Evolutionary conservation across 179 eudicot species (phyloP).

Genomic region (Silene vulgaris): DNA sequence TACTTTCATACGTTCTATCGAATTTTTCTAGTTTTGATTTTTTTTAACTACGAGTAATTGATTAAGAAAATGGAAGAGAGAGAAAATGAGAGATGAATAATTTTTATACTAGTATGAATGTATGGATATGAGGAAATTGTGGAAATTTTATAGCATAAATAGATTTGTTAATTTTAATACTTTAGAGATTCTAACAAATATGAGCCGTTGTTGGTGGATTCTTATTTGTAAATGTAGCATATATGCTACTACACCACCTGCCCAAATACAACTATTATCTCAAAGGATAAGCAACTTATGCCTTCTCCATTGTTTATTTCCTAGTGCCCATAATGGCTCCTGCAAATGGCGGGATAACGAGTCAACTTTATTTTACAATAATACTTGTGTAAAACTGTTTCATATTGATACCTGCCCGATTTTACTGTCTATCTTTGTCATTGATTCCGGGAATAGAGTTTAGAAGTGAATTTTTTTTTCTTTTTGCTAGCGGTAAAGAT

Average conservation of each 20-base stretch:
- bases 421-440: too few species aligned
- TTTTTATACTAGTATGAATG: neutral
- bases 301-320: neutral
- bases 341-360: neutral
- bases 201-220: slow-evolving; percentile 19
- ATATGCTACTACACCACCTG: neutral
- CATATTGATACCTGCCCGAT: too few species aligned
- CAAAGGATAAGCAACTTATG: slow-evolving; percentile 3
- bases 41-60: neutral
- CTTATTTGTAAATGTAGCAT: slow-evolving; percentile 8
- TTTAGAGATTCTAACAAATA: neutral
- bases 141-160: slow-evolving; percentile 3
- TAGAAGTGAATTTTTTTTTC: too few species aligned
- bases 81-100: slow-evolving; percentile 8
- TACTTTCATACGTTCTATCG: neutral
- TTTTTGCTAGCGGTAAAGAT: too few species aligned
- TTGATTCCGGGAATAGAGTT: too few species aligned
- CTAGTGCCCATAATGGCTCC: neutral
- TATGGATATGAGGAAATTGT: slow-evolving; percentile 22
- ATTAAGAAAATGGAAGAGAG: slow-evolving; percentile 15
- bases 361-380: too few species aligned
- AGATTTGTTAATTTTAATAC: neutral
- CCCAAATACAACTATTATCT: neutral
- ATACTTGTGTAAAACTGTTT: too few species aligned
- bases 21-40: neutral